These are phyloP conservation scores for Camelina laxa DNA, from an alignment of 345 rosid genomes.

Conservation along the genomic window DNA sequence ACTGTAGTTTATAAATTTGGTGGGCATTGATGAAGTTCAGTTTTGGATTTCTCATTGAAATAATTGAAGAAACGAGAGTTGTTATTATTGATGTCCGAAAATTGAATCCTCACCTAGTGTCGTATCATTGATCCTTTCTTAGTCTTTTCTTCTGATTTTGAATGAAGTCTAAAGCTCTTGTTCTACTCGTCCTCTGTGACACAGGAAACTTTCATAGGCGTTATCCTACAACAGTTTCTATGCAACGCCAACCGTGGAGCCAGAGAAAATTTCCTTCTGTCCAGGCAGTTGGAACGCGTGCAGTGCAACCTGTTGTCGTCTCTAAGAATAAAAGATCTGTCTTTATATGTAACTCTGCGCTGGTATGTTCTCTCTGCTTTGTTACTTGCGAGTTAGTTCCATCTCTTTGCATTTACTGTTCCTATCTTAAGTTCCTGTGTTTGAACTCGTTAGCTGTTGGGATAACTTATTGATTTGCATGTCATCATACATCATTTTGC, in stretches of 20 bases:
- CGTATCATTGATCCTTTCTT: not conserved
- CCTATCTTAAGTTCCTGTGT: not conserved
- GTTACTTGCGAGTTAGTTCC: not conserved
- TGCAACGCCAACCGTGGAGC: conserved; percentile 28
- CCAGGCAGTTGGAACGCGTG: conserved; percentile 34
- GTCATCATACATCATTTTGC: not conserved
- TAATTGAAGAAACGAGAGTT: not conserved
- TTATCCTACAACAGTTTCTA: conserved; percentile 24
- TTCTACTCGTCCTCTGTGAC: conserved; percentile 6
- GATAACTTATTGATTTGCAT: conserved; percentile 5
- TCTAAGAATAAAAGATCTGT: conserved; percentile 35
- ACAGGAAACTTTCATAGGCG: conserved; percentile 31
- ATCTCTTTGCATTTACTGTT: not conserved
- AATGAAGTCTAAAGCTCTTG: conserved; percentile 16
- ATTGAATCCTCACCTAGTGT: not conserved
- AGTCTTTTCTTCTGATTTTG: not conserved
- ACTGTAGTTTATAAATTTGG: not conserved
- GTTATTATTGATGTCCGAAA: not conserved
- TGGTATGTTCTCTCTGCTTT: conserved; percentile 45
- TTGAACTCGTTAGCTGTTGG: not conserved
- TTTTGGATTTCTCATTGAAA: conserved; percentile 4
- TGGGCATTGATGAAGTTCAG: not conserved
- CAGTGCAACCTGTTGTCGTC: conserved; percentile 25
- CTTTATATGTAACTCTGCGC: conserved; percentile 47
- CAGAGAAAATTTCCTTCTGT: conserved; percentile 14